Evolutionary conservation across 108 stramenopile species (phyloP), one percentile per base, ranked within the genome.

Genomic region (Fragilaria crotonensis): DNA sequence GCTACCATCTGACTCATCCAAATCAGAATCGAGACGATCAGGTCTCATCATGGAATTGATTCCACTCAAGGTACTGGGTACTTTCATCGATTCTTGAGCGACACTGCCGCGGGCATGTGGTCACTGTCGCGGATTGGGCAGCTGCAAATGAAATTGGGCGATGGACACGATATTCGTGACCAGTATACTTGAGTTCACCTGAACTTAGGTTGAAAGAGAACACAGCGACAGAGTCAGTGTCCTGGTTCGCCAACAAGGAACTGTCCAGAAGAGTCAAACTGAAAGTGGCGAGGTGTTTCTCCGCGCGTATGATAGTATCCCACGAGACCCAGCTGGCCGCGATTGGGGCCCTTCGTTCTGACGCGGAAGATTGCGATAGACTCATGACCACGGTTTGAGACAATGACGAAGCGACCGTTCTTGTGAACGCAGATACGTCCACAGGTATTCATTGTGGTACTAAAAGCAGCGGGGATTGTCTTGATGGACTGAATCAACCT

Each of bases 331-430:
- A 96, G 77, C 51, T 81, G 74, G 11, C 96, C 96, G 41, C 55
- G 73, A 49, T 84, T 89, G 57, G 58, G 47, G 26, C 64, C 77
- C 61, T 77, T 78, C 25, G 63, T 59, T 23, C 84, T 78, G 48
- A 94, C 87, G 25, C 75, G 67, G 60, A 92, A 94, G 3, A 94
- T 84, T 25, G 93, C 79, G 47, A 96, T 81, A 41, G 89, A 90
- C 70, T 95, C 81, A 60, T 95, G 95, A n/a, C 95, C 93, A n/a
- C 95, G 83, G 67, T 96, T 96, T 46, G 86, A 88, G 25, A 96
- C 95, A 50, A 95, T 63, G n/a, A 96, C 93, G 54, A 88, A 94
- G 17, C 89, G 68, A 31, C 88, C 91, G 7, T 80, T 82, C 33
- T 85, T 89, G 67, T 96, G 93, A 9, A 91, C 82, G 54, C 86